Base-by-base conservation (phyloP, 441 rosid genomes). In the Hura crepitans region DNA sequence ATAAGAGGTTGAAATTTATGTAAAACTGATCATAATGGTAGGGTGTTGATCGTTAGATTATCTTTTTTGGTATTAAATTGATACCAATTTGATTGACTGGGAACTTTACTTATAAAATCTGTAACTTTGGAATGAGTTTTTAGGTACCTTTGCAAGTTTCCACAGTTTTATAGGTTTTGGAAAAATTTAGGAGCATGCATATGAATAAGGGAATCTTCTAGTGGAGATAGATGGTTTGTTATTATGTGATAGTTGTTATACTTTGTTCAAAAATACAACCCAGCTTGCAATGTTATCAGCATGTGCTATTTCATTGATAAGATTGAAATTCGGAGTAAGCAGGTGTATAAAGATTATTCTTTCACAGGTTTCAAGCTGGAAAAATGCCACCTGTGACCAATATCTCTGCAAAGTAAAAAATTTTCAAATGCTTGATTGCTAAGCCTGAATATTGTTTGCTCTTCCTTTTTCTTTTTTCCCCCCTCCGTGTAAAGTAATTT, bases 371-470 rank as follows among this genome's bases (percentile, higher is more conserved):
- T 15, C 33, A n/a, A 39, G 12, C 54, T 45, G 54, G 54, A 35
- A 35, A 35, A 35, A 4, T 35, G 2, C 39, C 39, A 35, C 6
- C 39, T 35, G 39, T 35, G 39, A 35, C 27, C 5, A 27, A 17
- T 27, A 46, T 14, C 65, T 45, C 18, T 27, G n/a, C n/a, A n/a
- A 51, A 6, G 12, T 20, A 10, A 51, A 2, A n/a, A 12, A n/a
- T 37, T 63, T 63, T 63, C 37, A 63, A n/a, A 45, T 4, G 67
- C 25, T 63, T 15, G 18, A 28, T 20, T 50, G 56, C 59, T 50
- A 2, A 49, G 22, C 57, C 37, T 18, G n/a, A 65, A 47, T 1
- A 18, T 14, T 39, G 6, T 18, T 42, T 45, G 12, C 50, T 3
- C 18, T 45, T 22, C 22, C 7, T 2, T 25, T 2, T 12, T 20